phyloP scores from a whole-genome alignment of 2,329 filamentous ascomycete species.

The Aspergillus hiratsukae region DNA sequence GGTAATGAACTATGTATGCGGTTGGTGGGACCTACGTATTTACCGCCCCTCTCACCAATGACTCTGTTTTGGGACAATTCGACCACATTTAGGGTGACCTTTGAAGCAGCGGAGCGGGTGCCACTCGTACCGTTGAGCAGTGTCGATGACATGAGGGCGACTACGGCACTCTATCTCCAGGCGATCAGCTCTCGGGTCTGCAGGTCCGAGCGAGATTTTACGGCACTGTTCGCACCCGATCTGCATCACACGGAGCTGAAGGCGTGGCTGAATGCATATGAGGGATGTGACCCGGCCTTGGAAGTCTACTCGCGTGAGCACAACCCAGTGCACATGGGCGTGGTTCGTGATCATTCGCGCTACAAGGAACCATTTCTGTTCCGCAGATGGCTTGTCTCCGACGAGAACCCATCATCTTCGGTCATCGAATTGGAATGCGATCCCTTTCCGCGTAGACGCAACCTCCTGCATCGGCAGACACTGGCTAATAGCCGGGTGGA shows the following conservation, averaged over 20 bases:
- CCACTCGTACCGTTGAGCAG: conserved; percentile 9
- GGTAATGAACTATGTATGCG: conserved; percentile 16
- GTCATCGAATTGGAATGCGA: conserved; percentile 24
- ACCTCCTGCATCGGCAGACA: conserved; percentile 20
- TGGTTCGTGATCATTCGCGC: conserved; percentile 24
- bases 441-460: conserved; percentile 22
- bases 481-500: conserved; percentile 1
- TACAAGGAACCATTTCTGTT: conserved; percentile 24
- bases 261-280: conserved; percentile 19
- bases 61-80: conserved; percentile 28
- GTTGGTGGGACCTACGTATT: conserved; percentile 15
- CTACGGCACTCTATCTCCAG: conserved; percentile 24
- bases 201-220: conserved; percentile 17
- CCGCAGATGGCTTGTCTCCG: conserved; percentile 18
- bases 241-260: conserved; percentile 12
- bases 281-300: conserved; percentile 17
- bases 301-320: conserved; percentile 17
- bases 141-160: conserved; percentile 31
- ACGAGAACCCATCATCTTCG: background rate
- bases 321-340: conserved; percentile 9
- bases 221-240: conserved; percentile 24
- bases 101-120: conserved; percentile 10
- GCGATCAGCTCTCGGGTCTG: conserved; percentile 13
- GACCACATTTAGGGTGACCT: conserved; percentile 15
- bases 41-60: conserved; percentile 18